Conservation (phyloP, 2,329 filamentous ascomycete species). For the Aspergillus costaricaensis region DNA sequence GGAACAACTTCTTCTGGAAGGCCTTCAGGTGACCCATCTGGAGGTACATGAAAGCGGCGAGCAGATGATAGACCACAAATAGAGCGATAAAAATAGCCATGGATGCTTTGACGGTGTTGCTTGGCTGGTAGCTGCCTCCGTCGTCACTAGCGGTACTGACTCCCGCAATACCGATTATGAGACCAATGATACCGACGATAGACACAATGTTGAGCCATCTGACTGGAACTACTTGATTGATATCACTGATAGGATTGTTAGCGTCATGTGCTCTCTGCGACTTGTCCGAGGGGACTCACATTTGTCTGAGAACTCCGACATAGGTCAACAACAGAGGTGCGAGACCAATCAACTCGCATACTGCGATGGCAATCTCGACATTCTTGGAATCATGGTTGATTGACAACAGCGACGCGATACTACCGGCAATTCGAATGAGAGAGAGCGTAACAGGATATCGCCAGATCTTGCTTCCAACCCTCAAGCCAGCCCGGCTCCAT, state of each 20-base stretch:
- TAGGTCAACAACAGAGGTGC: constrained; percentile 31
- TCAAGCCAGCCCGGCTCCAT: constrained; percentile 31
- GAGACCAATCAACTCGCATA: constrained; percentile 34
- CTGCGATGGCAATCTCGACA: constrained; percentile 23
- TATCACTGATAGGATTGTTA: constrained; percentile 9
- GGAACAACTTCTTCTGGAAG: constrained; percentile 32
- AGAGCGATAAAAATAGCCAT: constrained; percentile 30
- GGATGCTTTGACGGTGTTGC: constrained; percentile 22
- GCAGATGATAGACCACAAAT: constrained; percentile 19
- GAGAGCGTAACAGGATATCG: constrained; percentile 31
- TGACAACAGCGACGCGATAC: constrained; percentile 26
- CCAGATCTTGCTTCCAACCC: constrained; percentile 31
- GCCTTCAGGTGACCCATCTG: constrained; percentile 13
- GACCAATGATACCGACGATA: constrained; percentile 22
- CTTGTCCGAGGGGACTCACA: constrained; percentile 24
- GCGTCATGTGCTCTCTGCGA: not conserved
- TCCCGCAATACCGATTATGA: constrained; percentile 29
- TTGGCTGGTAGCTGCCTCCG: constrained; percentile 7
- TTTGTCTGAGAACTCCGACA: constrained; percentile 30
- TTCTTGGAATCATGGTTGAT: constrained; percentile 24
- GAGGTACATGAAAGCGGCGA: constrained; percentile 18
- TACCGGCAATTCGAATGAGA: constrained; percentile 32
- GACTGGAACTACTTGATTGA: constrained; percentile 20
- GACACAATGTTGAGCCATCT: constrained; percentile 10
- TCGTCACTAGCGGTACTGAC: constrained; percentile 16